These are phyloP conservation scores for Candida ipomoeae DNA, from an alignment of 805 yeast species.

Conservation along the genomic window DNA sequence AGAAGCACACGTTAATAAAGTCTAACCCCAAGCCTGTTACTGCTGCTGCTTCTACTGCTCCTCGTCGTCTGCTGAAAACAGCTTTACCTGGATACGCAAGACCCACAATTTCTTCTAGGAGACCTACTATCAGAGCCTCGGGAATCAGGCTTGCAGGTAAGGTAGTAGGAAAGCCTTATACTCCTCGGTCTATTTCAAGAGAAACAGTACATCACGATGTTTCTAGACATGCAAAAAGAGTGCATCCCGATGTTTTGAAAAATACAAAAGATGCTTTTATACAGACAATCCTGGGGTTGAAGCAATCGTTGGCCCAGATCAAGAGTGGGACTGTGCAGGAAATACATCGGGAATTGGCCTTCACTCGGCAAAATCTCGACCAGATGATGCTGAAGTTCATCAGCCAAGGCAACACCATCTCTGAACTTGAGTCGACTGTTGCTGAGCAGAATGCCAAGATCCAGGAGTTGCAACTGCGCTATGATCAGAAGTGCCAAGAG, in stretches of 20 bases:
- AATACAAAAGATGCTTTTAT: background rate
- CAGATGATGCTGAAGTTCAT: conserved; percentile 1
- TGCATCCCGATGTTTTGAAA: background rate
- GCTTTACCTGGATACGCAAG: conserved; percentile 29
- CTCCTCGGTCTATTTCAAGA: background rate
- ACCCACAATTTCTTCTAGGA: conserved; percentile 27
- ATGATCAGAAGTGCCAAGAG: background rate
- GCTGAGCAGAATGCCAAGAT: background rate
- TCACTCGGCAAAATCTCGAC: background rate
- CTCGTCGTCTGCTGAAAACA: background rate
- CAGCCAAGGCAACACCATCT: background rate
- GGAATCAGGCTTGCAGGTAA: background rate
- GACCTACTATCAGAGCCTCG: conserved; percentile 7
- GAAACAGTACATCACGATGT: background rate
- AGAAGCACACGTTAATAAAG: background rate
- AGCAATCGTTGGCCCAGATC: background rate
- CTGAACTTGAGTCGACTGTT: background rate
- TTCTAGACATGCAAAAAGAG: background rate
- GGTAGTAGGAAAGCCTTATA: background rate
- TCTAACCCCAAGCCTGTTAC: background rate
- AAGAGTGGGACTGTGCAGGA: background rate
- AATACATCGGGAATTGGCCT: background rate
- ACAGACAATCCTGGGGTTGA: background rate
- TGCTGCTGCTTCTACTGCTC: background rate
- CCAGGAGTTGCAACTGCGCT: background rate